Base-by-base conservation (phyloP, 2,329 filamentous ascomycete species). In the Hirsutella rhossiliensis region DNA sequence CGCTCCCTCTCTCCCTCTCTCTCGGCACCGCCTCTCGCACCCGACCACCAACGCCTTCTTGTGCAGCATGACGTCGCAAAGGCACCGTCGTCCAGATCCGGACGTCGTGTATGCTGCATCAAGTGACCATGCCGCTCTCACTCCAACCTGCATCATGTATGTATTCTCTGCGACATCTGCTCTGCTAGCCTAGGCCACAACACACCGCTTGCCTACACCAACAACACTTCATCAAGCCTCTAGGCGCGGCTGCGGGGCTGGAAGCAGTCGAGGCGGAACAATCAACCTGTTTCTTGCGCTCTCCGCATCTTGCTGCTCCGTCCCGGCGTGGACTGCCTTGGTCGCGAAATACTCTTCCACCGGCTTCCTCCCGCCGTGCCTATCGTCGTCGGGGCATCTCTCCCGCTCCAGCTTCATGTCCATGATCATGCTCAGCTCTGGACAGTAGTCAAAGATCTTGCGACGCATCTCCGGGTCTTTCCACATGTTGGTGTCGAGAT, bases 381-480 rank as follows among this genome's bases (percentile, higher is more conserved):
- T 32, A 34, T 49, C 41, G 17, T 52, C 50, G n/a, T 52, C 51
- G 1, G 52, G 52, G 51, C 71, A 74, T 17, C 68, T 59, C 56
- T 73, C 65, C 38, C 64, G 56, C 57, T 73, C 68, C 11, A 75
- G 57, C 56, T 74, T 75, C 74, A 78, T 77, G 37, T 72, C 66
- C 63, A 76, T 66, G 46, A 75, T 70, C 54, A 77, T 62, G 49
- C 63, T 67, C 18, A 78, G 55, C 55, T 78, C 74, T 2, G 74
- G 75, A 48, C 75, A 78, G 56, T 77, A 78, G 17, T 69, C 61
- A 48, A 75, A 71, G 20, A 75, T 73, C 43, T 63, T 56, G 49
- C 67, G 63, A 30, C 74, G 62, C 47, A 65, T 61, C 2, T 50
- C 53, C 2, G 56, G 57, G 41, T 69, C 57, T 45, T 64, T 64